Conservation (phyloP, 2,329 filamentous ascomycete species). For the Beauveria medogensis region DNA sequence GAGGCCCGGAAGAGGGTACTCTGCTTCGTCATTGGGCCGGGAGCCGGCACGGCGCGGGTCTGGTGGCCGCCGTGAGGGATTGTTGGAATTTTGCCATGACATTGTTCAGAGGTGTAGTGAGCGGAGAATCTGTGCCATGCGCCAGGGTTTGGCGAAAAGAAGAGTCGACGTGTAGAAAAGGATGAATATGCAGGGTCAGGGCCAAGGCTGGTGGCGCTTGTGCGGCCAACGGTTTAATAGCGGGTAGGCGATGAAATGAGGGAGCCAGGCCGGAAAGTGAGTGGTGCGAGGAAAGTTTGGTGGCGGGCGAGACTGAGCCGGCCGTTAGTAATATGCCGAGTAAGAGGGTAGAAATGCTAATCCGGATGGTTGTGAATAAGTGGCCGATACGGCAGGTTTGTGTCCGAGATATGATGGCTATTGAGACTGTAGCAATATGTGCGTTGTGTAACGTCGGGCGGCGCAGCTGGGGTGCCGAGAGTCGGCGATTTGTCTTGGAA, state of each 20-base stretch:
- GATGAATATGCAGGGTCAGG: neutral
- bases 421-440: neutral
- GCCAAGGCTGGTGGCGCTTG: neutral
- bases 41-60: neutral
- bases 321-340: neutral
- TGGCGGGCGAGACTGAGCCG: neutral
- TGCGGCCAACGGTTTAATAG: neutral
- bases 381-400: neutral
- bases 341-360: neutral
- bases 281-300: neutral
- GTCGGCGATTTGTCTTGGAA: neutral
- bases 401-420: neutral
- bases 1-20: neutral
- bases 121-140: neutral
- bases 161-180: neutral
- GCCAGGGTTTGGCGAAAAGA: neutral
- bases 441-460: neutral
- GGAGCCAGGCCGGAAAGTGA: neutral
- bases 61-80: neutral
- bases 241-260: neutral
- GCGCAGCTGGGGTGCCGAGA: neutral
- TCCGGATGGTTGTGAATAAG: neutral
- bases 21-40: neutral
- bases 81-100: slow-evolving; percentile 7
- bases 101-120: neutral